A percentile compares a stretch with the other conserved stretches of the same genome.
Conservation (phyloP, 805 yeast species). For the Ogataea salicorniae region DNA sequence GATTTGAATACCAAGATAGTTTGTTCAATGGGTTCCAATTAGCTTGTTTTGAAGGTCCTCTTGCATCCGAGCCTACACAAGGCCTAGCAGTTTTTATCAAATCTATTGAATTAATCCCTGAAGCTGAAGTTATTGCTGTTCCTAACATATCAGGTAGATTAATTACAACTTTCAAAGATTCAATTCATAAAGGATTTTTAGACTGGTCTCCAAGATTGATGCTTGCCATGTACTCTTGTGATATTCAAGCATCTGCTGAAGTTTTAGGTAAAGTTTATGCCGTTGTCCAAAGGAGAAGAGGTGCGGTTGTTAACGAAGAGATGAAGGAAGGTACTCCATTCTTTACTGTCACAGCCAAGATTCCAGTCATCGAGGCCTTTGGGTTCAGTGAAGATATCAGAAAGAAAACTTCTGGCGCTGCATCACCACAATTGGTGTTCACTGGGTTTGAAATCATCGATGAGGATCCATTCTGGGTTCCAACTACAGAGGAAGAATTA, state of each 20-base stretch:
- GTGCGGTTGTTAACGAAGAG: conserved; percentile 82
- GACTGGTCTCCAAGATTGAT: conserved; percentile 85
- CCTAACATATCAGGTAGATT: conserved; percentile 64
- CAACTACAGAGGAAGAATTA: conserved; percentile 92
- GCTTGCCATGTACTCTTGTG: conserved; percentile 92
- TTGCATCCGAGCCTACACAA: conserved; percentile 81
- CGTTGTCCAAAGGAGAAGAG: conserved; percentile 85
- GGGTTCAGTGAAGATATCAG: conserved; percentile 95
- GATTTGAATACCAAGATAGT: conserved; percentile 50
- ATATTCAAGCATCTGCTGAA: conserved; percentile 91
- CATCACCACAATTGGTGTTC: conserved; percentile 91
- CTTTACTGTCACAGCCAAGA: conserved; percentile 74
- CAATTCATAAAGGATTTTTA: conserved; percentile 63
- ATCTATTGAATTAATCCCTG: conserved; percentile 27
- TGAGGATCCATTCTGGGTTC: conserved; percentile 98
- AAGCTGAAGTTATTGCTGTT: conserved; percentile 29
- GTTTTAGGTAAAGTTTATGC: conserved; percentile 94
- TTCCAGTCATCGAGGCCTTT: conserved; percentile 94
- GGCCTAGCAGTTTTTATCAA: conserved; percentile 62
- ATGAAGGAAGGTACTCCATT: conserved; percentile 98
- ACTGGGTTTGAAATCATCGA: conserved; percentile 83
- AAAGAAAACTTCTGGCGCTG: conserved; percentile 92
- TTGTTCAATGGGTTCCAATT: conserved; percentile 80
- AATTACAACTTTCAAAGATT: conserved; percentile 66
- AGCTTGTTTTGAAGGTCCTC: conserved; percentile 80